These are phyloP conservation scores for Stephanodiscus minutulus DNA, from an alignment of 108 stramenopile genomes.

Conservation along the genomic window DNA sequence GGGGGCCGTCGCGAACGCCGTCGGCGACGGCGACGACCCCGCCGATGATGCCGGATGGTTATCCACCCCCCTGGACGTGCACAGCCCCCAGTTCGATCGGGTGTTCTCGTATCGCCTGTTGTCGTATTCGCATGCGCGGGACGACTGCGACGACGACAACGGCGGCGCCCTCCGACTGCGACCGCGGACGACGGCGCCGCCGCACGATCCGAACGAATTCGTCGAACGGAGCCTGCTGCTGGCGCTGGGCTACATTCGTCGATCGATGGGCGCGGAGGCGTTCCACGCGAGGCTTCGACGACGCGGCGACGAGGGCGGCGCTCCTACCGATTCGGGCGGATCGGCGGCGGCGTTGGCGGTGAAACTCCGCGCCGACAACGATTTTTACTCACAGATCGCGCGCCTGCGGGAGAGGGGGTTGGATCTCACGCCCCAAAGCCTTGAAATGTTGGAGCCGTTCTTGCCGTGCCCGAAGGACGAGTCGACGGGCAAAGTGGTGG, in stretches of 20 bases:
- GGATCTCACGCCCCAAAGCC: constrained; percentile 62
- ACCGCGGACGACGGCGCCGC: constrained; percentile 7
- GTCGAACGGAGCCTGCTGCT: constrained; percentile 85
- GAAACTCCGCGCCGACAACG: constrained; percentile 92
- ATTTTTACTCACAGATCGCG: constrained; percentile 92
- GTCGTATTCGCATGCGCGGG: constrained; percentile 40
- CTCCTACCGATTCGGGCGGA: neutral
- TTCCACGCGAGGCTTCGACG: constrained; percentile 30
- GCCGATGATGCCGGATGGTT: too few relatives aligned
- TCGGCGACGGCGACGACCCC: constrained; percentile 1
- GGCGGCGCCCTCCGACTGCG: constrained; percentile 19
- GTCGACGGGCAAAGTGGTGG: constrained; percentile 49
- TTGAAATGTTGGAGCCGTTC: constrained; percentile 73
- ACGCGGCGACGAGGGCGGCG: constrained; percentile 2
- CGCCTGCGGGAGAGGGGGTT: constrained; percentile 56
- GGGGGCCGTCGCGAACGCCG: neutral
- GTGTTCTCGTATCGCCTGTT: constrained; percentile 37
- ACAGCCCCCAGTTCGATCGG: constrained; percentile 75
- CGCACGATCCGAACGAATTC: constrained; percentile 63
- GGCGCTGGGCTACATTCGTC: constrained; percentile 60
- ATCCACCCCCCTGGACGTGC: constrained; percentile 49
- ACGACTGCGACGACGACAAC: constrained; percentile 13
- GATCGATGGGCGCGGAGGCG: constrained; percentile 23
- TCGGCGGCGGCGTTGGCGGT: constrained; percentile 50
- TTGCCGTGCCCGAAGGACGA: constrained; percentile 72